Evolutionary conservation across 164 flowering plant species (phyloP).

Genomic region (Vitis vinifera): DNA sequence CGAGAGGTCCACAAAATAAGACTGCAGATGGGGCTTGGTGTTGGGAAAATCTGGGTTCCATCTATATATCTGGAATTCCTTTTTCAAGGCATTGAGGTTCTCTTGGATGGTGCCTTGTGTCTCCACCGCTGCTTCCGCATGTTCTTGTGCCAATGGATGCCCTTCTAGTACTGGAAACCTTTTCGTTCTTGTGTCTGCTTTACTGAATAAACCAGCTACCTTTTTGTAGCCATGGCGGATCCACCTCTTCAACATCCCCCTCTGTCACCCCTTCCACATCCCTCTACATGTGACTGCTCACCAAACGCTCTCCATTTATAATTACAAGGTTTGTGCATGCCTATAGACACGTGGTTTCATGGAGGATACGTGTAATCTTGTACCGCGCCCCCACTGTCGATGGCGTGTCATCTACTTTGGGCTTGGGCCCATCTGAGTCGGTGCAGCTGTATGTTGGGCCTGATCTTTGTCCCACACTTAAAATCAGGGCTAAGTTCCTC

Average conservation of each 20-base stretch:
- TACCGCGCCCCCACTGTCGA: too few species aligned
- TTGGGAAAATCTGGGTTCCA: constrained; percentile 66
- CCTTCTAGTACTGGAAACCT: constrained; percentile 52
- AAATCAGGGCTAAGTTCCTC: too few species aligned
- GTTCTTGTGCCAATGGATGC: constrained; percentile 45
- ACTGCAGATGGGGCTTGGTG: constrained; percentile 59
- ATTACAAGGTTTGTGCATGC: not conserved
- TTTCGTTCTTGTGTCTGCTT: constrained; percentile 6
- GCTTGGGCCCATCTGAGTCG: too few species aligned
- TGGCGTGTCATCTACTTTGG: too few species aligned
- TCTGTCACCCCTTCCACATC: not conserved
- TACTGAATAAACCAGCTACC: constrained; percentile 9
- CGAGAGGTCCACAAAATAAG: constrained; percentile 60
- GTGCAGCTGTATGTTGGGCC: too few species aligned
- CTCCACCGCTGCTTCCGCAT: constrained; percentile 46
- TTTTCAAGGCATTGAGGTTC: constrained; percentile 17
- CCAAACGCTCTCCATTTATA: not conserved
- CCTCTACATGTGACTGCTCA: not conserved
- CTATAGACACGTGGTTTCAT: not conserved
- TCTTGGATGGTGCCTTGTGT: constrained; percentile 6
- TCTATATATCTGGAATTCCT: constrained; percentile 69
- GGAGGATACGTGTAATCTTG: constrained; percentile 4
- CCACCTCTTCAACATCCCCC: constrained; percentile 21
- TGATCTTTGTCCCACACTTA: too few species aligned
- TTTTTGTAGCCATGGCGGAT: constrained; percentile 17